Evolutionary conservation across 148 eudicot species (phyloP), one percentile per base, ranked within the genome.

Genomic region (Fagopyrum homotropicum): DNA sequence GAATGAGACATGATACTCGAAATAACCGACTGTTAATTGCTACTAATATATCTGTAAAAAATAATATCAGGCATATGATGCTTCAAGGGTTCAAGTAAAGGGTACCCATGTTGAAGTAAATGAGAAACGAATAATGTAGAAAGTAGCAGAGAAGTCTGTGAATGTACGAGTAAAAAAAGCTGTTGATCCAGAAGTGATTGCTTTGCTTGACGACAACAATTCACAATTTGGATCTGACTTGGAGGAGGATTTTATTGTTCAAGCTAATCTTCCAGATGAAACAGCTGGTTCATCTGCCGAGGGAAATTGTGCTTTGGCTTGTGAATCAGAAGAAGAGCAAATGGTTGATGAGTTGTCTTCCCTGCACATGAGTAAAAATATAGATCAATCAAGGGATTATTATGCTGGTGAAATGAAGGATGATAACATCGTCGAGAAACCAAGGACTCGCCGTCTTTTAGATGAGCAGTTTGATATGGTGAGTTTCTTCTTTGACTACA

Each of bases 401-500:
- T 75, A 69, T 15, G 76, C 43, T 11, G 71, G 7, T 16, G 73
- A 14, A 69, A 73, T 30, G 12, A 73, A 47, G 40, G 76, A 57
- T 73, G 64, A n/a, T 15, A 3, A 52, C 52, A 69, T 50, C 77
- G 50, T 43, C 76, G 93, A 83, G 77, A 82, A 82, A 76, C 84
- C 79, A 47, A 89, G 99, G 82, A 77, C 45, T 73, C 90, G 88
- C 46, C 90, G 94, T 49, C 85, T 78, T 69, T 69, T 92, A 30
- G 98, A 95, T 81, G 87, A 92, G 61, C 92, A 92, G 78, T 95
- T 95, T 88, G 99, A 95, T 74, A 47, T 86, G 84, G 99, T 95
- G 81, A 88, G 90, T 12, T 44, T 55, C 45, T 70, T 61, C 75
- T 73, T 52, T 45, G 8, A 7, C 44, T 49, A 43, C 63, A 0